phyloP scores from a whole-genome alignment of 148 eudicot species.

The Dianthus caryophyllus region DNA sequence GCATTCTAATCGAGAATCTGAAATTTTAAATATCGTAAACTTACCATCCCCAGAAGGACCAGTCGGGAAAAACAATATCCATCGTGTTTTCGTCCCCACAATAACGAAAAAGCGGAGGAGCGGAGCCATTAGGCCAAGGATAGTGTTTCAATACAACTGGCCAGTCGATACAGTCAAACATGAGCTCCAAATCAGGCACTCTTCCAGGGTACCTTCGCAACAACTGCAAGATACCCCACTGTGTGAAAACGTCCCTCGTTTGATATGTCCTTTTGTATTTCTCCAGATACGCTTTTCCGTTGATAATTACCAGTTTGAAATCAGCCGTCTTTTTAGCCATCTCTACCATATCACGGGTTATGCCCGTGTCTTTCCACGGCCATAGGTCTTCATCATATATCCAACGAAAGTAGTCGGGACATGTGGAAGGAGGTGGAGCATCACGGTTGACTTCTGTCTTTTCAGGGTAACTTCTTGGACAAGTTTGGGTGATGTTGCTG shows the following conservation, averaged over 20 bases:
- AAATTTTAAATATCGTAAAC: slow-evolving; percentile 2
- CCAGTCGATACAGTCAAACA: slow-evolving; percentile 78
- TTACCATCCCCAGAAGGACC: slow-evolving; percentile 99
- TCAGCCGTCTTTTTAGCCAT: slow-evolving; percentile 45
- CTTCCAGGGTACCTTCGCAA: slow-evolving; percentile 71
- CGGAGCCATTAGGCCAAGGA: slow-evolving; percentile 35
- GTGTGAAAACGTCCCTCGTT: slow-evolving; percentile 58
- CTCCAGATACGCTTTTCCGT: slow-evolving; percentile 66
- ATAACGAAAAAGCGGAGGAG: slow-evolving; percentile 69
- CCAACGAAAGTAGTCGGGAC: slow-evolving; percentile 84
- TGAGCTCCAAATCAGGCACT: slow-evolving; percentile 79
- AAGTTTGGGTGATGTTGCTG: slow-evolving; percentile 39
- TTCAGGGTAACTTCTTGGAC: slow-evolving; percentile 57
- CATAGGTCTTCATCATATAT: slow-evolving; percentile 72
- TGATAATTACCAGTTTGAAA: slow-evolving; percentile 50
- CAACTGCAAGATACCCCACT: slow-evolving; percentile 75
- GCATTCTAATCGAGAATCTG: not conserved
- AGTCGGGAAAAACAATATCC: slow-evolving; percentile 84
- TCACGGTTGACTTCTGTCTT: slow-evolving; percentile 27
- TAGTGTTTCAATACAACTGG: slow-evolving; percentile 44
- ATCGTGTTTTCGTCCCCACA: slow-evolving; percentile 52
- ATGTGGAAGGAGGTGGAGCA: slow-evolving; percentile 36
- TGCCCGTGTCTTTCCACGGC: slow-evolving; percentile 68
- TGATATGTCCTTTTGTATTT: slow-evolving; percentile 42
- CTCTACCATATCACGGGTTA: slow-evolving; percentile 54